Evolutionary conservation across 192 early-diverging fungal genomes (phyloP).

Genomic region (Umbelopsis vinacea): DNA sequence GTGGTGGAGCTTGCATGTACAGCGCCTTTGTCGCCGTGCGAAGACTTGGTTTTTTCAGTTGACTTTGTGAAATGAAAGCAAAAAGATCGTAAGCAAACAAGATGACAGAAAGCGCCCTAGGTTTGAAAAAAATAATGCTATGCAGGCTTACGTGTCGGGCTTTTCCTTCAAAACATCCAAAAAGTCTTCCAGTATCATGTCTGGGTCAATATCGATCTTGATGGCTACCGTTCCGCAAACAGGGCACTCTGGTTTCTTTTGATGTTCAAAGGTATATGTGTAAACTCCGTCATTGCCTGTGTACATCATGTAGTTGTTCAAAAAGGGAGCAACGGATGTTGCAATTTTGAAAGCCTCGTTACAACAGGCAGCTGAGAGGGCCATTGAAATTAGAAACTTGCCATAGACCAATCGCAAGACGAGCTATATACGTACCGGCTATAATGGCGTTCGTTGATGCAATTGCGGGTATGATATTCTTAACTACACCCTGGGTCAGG

Average conservation of each 20-base stretch:
- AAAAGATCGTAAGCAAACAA: neutral
- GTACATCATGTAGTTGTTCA: slow-evolving; percentile 98
- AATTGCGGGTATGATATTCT: slow-evolving; percentile 98
- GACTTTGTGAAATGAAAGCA: slow-evolving; percentile 48
- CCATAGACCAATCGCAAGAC: neutral
- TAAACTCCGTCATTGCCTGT: slow-evolving; percentile 90
- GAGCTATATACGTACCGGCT: slow-evolving; percentile 46
- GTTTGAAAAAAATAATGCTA: neutral
- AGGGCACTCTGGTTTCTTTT: slow-evolving; percentile 85
- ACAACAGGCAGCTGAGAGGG: slow-evolving; percentile 80
- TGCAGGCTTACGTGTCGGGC: slow-evolving; percentile 60
- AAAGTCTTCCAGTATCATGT: slow-evolving; percentile 77
- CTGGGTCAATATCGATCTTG: slow-evolving; percentile 51
- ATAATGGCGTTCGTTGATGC: slow-evolving; percentile 88
- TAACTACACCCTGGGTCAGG: slow-evolving; percentile 95
- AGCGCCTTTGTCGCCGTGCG: slow-evolving; percentile 55
- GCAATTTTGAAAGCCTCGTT: slow-evolving; percentile 95
- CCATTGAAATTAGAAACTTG: neutral
- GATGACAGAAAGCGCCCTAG: neutral
- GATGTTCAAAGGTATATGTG: slow-evolving; percentile 85
- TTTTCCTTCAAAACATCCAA: slow-evolving; percentile 81
- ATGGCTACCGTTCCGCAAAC: slow-evolving; percentile 79
- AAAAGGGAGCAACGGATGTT: slow-evolving; percentile 72
- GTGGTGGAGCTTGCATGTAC: slow-evolving; percentile 88
- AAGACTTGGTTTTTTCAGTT: slow-evolving; percentile 88